Evolutionary conservation across 179 eudicot genomes (phyloP), one percentile per base, ranked within the genome.

Genomic region (Beta corolliflora): DNA sequence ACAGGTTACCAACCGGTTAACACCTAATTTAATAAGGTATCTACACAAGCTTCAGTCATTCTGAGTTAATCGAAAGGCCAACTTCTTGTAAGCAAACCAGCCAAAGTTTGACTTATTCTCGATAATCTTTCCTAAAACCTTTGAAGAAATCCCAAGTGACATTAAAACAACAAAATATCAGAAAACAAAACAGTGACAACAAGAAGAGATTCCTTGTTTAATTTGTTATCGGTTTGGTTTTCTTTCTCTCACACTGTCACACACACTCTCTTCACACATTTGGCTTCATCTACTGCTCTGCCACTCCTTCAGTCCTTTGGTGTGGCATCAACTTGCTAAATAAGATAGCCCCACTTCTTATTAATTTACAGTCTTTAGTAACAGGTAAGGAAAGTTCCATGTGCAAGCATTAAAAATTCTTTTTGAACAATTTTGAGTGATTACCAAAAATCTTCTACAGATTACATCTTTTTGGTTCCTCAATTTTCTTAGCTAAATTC

Each of bases 291-390:
- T 83, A 68, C 76, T 76, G 54, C 55, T 29, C 45, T 77, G 53
- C 63, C 80, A 63, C 79, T 55, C 69, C 68, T 71, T 31, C 67
- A 59, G 23, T 60, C 52, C 2, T 25, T 4, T n/a, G 67, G 41
- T 60, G 67, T 54, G 25, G 2, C 63, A 45, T 63, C 80, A 77
- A 66, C 52, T 79, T 63, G 83, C 63, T 80, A 52, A 79, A 61
- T 46, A 14, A 76, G 5, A 74, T 9, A 15, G 69, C 73, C 84
- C 87, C 84, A 81, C 87, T 7, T 18, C 25, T 68, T 77, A 81
- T 81, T 78, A 59, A 81, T 78, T 59, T 79, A 10, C 11, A 15
- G n/a, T 6, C 64, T 13, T 54, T 21, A 55, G 63, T 73, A 77
- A 52, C 78, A 81, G 19, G 25, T 6, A 19, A 23, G 14, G 48